Conservation (phyloP, 352 stramenopile species). For the Pythium angustatum region DNA sequence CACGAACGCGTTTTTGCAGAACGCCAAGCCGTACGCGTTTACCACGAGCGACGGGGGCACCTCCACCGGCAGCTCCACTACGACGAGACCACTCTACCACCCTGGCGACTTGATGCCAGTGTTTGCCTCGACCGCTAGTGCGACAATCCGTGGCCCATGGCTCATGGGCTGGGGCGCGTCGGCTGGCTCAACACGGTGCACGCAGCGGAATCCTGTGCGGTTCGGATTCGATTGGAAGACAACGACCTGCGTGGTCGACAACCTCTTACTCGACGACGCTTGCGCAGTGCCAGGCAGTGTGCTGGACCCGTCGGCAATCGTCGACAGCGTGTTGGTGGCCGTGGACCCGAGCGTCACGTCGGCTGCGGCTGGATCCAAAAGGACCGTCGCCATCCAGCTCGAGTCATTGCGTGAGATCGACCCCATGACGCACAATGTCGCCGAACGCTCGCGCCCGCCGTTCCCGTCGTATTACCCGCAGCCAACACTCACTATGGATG, state of each 20-base stretch:
- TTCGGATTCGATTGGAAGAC: conserved; percentile 27
- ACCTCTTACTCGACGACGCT: conserved; percentile 7
- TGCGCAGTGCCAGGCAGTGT: conserved; percentile 17
- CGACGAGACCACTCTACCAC: conserved; percentile 17
- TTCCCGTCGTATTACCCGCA: conserved; percentile 33
- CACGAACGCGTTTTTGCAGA: conserved; percentile 40
- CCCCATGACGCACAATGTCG: neutral
- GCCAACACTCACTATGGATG: conserved; percentile 11
- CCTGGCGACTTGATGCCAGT: conserved; percentile 40
- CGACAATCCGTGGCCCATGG: conserved; percentile 20
- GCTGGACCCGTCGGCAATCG: conserved; percentile 25
- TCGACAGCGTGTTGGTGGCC: conserved; percentile 23
- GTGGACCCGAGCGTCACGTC: conserved; percentile 11
- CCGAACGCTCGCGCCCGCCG: conserved; percentile 1
- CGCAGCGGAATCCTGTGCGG: conserved; percentile 25
- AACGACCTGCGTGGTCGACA: conserved; percentile 19
- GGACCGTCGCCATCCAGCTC: conserved; percentile 21
- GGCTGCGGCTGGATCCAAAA: neutral
- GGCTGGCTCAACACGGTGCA: conserved; percentile 34
- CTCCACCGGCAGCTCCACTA: neutral
- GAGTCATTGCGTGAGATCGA: conserved; percentile 19
- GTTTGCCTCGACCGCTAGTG: conserved; percentile 22
- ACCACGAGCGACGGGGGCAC: neutral
- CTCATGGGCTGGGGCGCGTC: conserved; percentile 27
- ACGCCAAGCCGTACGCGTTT: conserved; percentile 40